Conservation (phyloP, 129 eudicot species). For the Deinandra increscens region DNA sequence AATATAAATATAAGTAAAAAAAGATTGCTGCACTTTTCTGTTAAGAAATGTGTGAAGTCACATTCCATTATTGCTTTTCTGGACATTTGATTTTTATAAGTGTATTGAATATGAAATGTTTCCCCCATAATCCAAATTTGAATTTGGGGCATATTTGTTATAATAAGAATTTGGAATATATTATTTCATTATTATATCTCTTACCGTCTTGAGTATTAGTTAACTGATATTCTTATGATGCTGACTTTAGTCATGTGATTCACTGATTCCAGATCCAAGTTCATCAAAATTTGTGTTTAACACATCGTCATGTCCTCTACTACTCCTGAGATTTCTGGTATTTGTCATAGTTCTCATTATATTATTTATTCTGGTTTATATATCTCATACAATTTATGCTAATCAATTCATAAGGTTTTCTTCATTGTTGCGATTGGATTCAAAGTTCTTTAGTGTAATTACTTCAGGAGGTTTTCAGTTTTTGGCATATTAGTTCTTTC, state of each 20-base stretch:
- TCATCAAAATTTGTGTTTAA: conserved; percentile 21
- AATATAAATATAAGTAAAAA: neutral
- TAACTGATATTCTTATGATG: conserved; percentile 4
- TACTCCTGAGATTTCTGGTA: conserved; percentile 36
- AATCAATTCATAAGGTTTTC: conserved; percentile 1
- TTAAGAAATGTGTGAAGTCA: conserved; percentile 2
- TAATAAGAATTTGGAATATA: neutral
- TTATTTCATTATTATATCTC: neutral
- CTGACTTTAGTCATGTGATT: conserved; percentile 10
- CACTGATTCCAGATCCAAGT: conserved; percentile 12
- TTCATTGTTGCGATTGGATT: conserved; percentile 8
- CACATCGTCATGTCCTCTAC: conserved; percentile 41
- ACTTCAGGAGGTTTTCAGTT: neutral
- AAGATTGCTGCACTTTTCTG: neutral
- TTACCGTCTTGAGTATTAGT: neutral
- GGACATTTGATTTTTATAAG: neutral
- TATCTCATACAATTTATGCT: neutral
- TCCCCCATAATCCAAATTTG: neutral
- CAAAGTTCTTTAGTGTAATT: neutral
- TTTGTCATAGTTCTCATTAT: neutral
- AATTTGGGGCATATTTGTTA: neutral
- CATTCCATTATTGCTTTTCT: neutral
- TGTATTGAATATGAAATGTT: neutral
- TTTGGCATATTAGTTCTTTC: conserved; percentile 5
- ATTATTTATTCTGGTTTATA: neutral